Base-by-base conservation (phyloP, 116 monocot species). In the Phalaenopsis hybrid region DNA sequence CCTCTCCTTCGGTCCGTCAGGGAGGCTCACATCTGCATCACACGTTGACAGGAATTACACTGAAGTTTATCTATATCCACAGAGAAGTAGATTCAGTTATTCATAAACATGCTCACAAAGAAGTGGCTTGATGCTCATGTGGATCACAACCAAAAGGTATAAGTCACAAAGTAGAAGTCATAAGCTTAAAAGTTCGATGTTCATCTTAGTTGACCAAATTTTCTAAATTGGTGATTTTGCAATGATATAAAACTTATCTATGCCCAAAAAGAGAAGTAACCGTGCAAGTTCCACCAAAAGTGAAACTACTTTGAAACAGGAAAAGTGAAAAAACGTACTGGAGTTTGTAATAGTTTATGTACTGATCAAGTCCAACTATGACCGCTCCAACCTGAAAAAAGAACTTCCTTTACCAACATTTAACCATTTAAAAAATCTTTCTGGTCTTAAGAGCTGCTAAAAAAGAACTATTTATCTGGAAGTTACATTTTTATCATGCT, bases 401-500 rank as follows among this genome's bases (percentile, higher is more conserved):
- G 10, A 33, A 75, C 79, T 50, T 74, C 45, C 50, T 31, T 7
- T 37, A 37, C 69, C 74, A 78, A 79, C 78, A 16, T 74, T 73
- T 74, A 31, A 21, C 49, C 50, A 58, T 78, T 43, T 33, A 57
- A 4, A 80, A 80, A 48, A 65, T 21, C 18, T 41, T 55, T 50
- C 13, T 45, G 46, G 20, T 46, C 44, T 46, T 8, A 17, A 51
- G 25, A 61, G 23, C 57, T 63, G 44, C 44, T 45, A 63, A 28
- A 58, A 34, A 85, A 77, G 4, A 44, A 31, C 13, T 44, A 79
- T 37, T 37, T 37, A 2, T 57, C 25, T 31, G 79, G 34, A 74
- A 28, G 52, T 87, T 94, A 96, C 96, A 89, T 81, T 91, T 87
- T 88, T 91, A 77, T 96, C 96, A 84, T 96, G 89, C 20, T 96